Evolutionary conservation across 208 protist genomes (phyloP).

Genomic region (Wallacemonas sp.): DNA sequence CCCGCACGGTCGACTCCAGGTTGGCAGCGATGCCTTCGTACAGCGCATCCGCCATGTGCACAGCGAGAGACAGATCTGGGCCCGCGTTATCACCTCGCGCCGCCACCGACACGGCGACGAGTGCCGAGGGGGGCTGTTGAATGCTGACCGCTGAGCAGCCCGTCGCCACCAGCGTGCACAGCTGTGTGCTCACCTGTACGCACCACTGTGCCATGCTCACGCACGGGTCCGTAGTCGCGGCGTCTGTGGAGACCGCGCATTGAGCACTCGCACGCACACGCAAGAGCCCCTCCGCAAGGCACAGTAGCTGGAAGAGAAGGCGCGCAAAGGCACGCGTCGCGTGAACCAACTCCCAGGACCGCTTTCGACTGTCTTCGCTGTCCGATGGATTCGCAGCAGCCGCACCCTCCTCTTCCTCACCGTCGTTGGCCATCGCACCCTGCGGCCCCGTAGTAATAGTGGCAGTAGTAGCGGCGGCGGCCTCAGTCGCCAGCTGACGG

Average conservation of each 20-base stretch:
- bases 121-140: neutral
- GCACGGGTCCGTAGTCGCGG: neutral
- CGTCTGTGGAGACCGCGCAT: neutral
- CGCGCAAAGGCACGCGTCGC: neutral
- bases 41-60: neutral
- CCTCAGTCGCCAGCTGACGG: neutral
- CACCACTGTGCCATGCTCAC: neutral
- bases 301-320: neutral
- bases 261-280: constrained; percentile 6
- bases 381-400: too few species aligned
- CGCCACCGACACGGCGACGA: neutral
- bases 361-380: too few species aligned
- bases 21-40: neutral
- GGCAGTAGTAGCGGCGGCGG: neutral
- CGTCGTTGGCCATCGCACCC: neutral
- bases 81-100: too few species aligned
- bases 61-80: too few species aligned
- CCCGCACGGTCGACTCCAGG: neutral
- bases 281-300: constrained; percentile 1
- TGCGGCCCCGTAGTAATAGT: too few species aligned
- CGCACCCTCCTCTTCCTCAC: neutral
- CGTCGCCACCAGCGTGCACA: constrained; percentile 2
- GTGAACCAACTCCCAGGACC: neutral
- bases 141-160: neutral
- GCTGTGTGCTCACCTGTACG: constrained; percentile 4